Base-by-base conservation (phyloP, 805 yeast genomes). In the Saccharomycopsis schoenii region DNA sequence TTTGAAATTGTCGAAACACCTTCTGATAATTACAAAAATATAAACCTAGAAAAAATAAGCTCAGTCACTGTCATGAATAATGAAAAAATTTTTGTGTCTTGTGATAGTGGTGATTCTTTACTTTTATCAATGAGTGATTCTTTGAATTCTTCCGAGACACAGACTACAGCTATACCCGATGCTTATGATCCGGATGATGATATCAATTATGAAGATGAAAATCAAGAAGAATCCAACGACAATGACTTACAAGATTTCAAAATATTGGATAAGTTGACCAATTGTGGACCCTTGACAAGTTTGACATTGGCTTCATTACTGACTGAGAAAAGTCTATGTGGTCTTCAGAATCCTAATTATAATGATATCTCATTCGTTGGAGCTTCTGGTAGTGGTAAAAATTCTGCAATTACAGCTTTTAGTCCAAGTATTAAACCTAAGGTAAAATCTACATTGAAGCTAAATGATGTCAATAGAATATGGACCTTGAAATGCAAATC, bases 201-300 rank as follows among this genome's bases (percentile, higher is more conserved):
- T 54, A 63, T 63, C 40, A 58, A 61, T 41, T 61, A 62, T 56
- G 58, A 59, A 54, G 65, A 64, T 17, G 61, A 52, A 57, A 62
- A 61, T 11, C 47, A 54, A 11, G 62, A 59, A 39, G 65, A 58
- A 19, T 41, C 56, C n/a, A 52, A 43, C 41, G 36, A 29, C 25
- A 25, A 61, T 54, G n/a, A 19, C 39, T n/a, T 29, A 15, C 56
- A 41, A 40, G 57, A 47, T 10, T 71, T 73, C 64, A 69, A 73
- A 64, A 67, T 75, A 19, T 73, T 79, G 39, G 94, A 89, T 65
- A 72, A 73, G 1, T 68, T 91, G 11, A 67, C 78, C 1, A 88
- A 85, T 67, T 76, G 80, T 65, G 97, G 97, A 0, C 96, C 97
- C 0, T 75, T 88, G 12, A 77, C 88, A 1, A 82, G 84, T 50